A percentile compares a stretch with the other conserved stretches of the same genome.
These are phyloP conservation scores for Tanacetum coccineum DNA, from an alignment of 129 eudicot species.

Conservation along the genomic window DNA sequence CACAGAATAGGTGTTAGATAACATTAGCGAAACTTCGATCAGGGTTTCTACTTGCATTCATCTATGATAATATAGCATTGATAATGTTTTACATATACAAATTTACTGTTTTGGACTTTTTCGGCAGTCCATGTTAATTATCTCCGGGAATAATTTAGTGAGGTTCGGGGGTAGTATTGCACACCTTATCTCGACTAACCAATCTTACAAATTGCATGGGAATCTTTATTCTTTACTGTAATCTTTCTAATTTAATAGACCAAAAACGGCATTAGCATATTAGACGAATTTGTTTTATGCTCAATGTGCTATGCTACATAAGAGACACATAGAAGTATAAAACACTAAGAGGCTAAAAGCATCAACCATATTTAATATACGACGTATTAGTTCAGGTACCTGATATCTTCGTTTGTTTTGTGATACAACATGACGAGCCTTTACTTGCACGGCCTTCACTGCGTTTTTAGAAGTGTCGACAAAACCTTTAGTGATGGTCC, in stretches of 20 bases:
- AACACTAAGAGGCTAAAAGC: neutral
- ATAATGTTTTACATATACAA: neutral
- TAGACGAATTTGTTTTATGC: no score
- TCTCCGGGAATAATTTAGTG: neutral
- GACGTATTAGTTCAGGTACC: constrained; percentile 30
- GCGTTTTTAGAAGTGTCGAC: constrained; percentile 95
- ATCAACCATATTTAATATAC: neutral
- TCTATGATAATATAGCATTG: neutral
- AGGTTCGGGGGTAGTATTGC: neutral
- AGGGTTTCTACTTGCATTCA: constrained; percentile 4
- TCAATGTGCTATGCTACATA: no score
- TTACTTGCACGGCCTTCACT: constrained; percentile 88
- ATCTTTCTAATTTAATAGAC: neutral
- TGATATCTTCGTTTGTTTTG: constrained; percentile 98
- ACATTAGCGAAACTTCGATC: neutral
- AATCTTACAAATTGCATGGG: constrained; percentile 6
- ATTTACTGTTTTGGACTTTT: neutral
- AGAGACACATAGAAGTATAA: no score
- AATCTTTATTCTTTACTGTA: no score
- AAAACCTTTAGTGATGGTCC: constrained; percentile 83
- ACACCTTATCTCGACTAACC: neutral
- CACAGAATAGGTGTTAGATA: neutral
- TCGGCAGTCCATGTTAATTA: neutral
- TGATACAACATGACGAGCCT: constrained; percentile 96
- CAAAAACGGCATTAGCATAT: neutral